A percentile compares a stretch with the other conserved stretches of the same genome.
phyloP scores from a whole-genome alignment of 768 basidiomycete genomes.

The Trametes punicea region DNA sequence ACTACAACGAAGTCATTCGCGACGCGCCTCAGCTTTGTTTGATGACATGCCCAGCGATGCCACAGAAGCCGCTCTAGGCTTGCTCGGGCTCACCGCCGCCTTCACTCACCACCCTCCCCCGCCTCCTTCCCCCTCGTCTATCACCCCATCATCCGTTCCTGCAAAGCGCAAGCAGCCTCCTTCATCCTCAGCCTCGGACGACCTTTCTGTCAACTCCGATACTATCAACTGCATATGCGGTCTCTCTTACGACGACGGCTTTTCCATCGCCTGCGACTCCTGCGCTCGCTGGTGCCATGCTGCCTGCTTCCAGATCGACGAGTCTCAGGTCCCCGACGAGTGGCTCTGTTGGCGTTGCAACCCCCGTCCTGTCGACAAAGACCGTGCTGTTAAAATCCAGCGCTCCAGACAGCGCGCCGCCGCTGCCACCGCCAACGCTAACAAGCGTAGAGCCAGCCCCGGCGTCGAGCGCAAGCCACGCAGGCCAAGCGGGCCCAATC shows the following conservation, averaged over 20 bases:
- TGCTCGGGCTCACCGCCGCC: constrained; percentile 47
- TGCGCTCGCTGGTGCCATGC: constrained; percentile 85
- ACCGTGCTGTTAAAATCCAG: constrained; percentile 46
- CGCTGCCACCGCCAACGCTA: constrained; percentile 23
- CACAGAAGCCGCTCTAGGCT: constrained; percentile 55
- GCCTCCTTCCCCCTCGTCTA: constrained; percentile 30
- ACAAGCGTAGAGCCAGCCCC: constrained; percentile 36
- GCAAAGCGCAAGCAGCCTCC: constrained; percentile 36
- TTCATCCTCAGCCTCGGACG: constrained; percentile 16
- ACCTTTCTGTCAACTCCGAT: constrained; percentile 35
- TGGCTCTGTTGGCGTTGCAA: constrained; percentile 75
- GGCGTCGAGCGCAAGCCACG: constrained; percentile 38
- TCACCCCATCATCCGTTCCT: constrained; percentile 33
- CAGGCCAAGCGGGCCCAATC: constrained; percentile 34
- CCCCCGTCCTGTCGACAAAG: constrained; percentile 46
- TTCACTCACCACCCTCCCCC: constrained; percentile 24
- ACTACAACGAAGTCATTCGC: no score
- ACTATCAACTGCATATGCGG: constrained; percentile 74
- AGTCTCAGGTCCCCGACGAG: constrained; percentile 63
- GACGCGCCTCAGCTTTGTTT: background rate
- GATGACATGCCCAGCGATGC: constrained; percentile 49
- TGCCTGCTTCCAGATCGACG: constrained; percentile 66
- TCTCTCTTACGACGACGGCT: constrained; percentile 73
- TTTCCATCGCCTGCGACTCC: constrained; percentile 79
- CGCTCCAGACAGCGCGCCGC: constrained; percentile 37